phyloP scores from a whole-genome alignment of 495 filamentous ascomycete genomes.

The Xylaria telfairii region DNA sequence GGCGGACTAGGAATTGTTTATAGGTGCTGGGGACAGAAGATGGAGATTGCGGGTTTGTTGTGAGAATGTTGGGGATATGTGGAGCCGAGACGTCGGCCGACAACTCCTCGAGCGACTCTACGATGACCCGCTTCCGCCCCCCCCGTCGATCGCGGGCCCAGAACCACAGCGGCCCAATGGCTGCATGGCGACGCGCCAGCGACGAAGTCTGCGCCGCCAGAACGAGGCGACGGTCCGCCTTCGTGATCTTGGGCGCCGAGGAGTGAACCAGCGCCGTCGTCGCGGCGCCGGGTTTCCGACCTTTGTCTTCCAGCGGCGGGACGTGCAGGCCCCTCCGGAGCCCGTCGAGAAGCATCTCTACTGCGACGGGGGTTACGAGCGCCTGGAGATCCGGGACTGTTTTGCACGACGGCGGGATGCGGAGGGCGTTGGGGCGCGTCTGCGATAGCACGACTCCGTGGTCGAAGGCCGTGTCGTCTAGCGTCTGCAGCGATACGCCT shows the following conservation, averaged over 20 bases:
- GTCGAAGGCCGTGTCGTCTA: constrained; percentile 78
- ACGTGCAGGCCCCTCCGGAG: constrained; percentile 67
- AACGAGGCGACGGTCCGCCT: constrained; percentile 40
- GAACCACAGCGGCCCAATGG: constrained; percentile 36
- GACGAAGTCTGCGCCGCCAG: too few species aligned
- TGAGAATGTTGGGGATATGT: not conserved
- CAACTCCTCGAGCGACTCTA: constrained; percentile 27
- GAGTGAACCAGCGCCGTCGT: constrained; percentile 25
- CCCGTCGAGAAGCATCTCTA: constrained; percentile 65
- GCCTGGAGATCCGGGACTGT: constrained; percentile 36
- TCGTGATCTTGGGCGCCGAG: constrained; percentile 51
- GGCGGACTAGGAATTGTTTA: not conserved
- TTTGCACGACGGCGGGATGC: constrained; percentile 22
- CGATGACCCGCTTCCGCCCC: constrained; percentile 33
- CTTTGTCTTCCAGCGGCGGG: constrained; percentile 58
- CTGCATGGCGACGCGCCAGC: constrained; percentile 24
- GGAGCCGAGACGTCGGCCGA: not conserved
- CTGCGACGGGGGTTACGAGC: constrained; percentile 57
- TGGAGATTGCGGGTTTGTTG: not conserved
- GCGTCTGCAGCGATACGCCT: constrained; percentile 83
- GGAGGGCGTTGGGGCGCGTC: constrained; percentile 42
- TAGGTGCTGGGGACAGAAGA: not conserved
- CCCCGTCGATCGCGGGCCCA: constrained; percentile 27
- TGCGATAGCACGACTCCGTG: constrained; percentile 76
- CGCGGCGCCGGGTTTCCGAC: constrained; percentile 39